A percentile compares a stretch with the other conserved stretches of the same genome.
Evolutionary conservation across 164 flowering plant species (phyloP).

Genomic region (Akebia trifoliata): DNA sequence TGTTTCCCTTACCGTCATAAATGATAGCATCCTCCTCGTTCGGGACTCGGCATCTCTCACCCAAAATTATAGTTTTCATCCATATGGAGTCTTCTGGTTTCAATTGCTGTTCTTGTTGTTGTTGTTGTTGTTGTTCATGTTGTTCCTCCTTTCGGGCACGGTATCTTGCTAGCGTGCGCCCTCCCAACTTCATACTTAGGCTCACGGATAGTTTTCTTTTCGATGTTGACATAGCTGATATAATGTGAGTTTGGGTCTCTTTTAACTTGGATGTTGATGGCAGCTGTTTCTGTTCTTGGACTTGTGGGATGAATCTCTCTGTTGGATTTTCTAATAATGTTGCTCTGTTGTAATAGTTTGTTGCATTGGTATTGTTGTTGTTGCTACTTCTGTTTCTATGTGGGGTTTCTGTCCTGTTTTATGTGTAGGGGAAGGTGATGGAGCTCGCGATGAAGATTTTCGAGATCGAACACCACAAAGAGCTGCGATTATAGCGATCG

Average conservation of each 20-base stretch:
- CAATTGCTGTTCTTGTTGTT: constrained; percentile 14
- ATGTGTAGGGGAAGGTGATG: constrained; percentile 7
- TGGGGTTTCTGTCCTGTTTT: not conserved
- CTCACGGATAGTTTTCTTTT: constrained; percentile 14
- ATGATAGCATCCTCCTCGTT: constrained; percentile 41
- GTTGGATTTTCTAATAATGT: not conserved
- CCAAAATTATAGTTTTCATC: constrained; percentile 67
- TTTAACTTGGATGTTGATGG: not conserved
- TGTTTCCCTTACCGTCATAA: constrained; percentile 42
- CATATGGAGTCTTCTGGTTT: constrained; percentile 48
- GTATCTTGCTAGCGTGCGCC: constrained; percentile 3
- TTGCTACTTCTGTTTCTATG: not conserved
- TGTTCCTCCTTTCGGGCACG: constrained; percentile 11
- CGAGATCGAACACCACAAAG: constrained; percentile 21
- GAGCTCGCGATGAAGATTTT: constrained; percentile 7
- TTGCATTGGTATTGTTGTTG: not conserved
- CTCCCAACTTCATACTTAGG: constrained; percentile 23
- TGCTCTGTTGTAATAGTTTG: not conserved
- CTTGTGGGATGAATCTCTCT: not conserved
- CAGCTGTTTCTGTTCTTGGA: not conserved
- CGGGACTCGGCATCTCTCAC: constrained; percentile 61
- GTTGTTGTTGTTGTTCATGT: not conserved
- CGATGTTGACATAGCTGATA: not conserved
- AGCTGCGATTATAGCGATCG: constrained; percentile 21
- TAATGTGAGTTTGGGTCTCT: not conserved